Evolutionary conservation across 2,329 filamentous ascomycete genomes (phyloP).

Genomic region (Cladorrhinum sp.): DNA sequence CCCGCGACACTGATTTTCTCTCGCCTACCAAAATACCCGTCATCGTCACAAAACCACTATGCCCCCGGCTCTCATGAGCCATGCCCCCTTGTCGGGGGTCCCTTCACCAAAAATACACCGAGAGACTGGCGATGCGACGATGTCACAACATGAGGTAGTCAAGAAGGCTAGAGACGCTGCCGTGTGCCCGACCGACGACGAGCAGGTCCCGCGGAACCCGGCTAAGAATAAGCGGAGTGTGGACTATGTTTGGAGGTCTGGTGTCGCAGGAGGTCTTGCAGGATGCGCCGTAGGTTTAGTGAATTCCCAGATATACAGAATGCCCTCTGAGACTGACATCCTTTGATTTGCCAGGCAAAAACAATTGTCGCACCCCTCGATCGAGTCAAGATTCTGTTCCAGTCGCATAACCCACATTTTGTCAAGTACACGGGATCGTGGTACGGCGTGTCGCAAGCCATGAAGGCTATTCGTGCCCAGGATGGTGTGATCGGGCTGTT

Average conservation of each 20-base stretch:
- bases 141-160: constrained; percentile 29
- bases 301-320: neutral
- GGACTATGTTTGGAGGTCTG: constrained; percentile 81
- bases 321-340: neutral
- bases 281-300: constrained; percentile 75
- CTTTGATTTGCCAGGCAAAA: constrained; percentile 66
- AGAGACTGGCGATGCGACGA: constrained; percentile 23
- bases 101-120: constrained; percentile 41
- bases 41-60: constrained; percentile 34
- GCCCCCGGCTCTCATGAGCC: constrained; percentile 53
- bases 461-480: constrained; percentile 74
- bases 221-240: constrained; percentile 65
- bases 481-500: constrained; percentile 78
- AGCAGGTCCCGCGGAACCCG: constrained; percentile 48
- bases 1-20: neutral
- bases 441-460: constrained; percentile 76
- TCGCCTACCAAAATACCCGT: constrained; percentile 2
- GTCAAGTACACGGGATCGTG: constrained; percentile 89
- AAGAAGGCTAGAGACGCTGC: constrained; percentile 34
- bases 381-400: constrained; percentile 97
- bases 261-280: constrained; percentile 82
- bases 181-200: constrained; percentile 51
- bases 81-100: constrained; percentile 58
- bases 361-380: constrained; percentile 93
- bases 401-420: constrained; percentile 91